Base-by-base conservation (phyloP, 2,329 filamentous ascomycete species). In the Hypoxylon sp. region DNA sequence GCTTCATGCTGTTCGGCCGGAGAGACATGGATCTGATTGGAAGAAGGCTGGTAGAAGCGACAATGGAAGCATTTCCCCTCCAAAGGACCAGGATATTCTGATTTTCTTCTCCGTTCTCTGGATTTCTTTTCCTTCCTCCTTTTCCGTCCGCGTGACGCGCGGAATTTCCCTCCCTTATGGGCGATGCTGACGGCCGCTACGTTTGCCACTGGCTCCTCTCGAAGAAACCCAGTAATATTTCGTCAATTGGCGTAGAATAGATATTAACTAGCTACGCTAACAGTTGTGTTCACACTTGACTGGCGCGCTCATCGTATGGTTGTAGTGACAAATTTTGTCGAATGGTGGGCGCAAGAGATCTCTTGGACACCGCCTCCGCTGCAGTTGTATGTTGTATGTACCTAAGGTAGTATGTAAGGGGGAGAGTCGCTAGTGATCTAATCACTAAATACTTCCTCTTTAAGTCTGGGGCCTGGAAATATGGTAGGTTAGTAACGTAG, bases 41-140 rank as follows among this genome's bases (percentile, higher is more conserved):
- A 52, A 67, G 62, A 67, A 65, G 65, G 52, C 60, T 37, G 26
- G 65, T 67, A 22, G 65, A 67, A 67, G 56, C 58, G 44, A 55
- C 50, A 67, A 67, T 67, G 49, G 65, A 65, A 67, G 58, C 60
- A 62, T 67, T 59, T 53, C 55, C 52, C 48, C 60, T 60, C 57
- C 19, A 58, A 55, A 64, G 28, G 24, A 53, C 54, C 47, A 20
- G 47, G 48, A 56, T 52, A 41, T 37, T 28, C 28, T 22, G 30
- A 51, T 54, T 54, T 52, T 55, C 39, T 59, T 53, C 22, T 20
- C 41, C 28, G 4, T 62, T 56, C 26, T 53, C 24, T 51, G 32
- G 4, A 4, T 22, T 26, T 50, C 22, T 55, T 62, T 59, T 53
- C 32, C 17, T 52, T 24, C 17, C 43, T 53, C 28, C 32, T 61